Percentiles rank a stretch among this genome's conserved stretches.
These are phyloP conservation scores for Bisporella sp. DNA, from an alignment of 2,329 filamentous ascomycete genomes.

Conservation along the genomic window DNA sequence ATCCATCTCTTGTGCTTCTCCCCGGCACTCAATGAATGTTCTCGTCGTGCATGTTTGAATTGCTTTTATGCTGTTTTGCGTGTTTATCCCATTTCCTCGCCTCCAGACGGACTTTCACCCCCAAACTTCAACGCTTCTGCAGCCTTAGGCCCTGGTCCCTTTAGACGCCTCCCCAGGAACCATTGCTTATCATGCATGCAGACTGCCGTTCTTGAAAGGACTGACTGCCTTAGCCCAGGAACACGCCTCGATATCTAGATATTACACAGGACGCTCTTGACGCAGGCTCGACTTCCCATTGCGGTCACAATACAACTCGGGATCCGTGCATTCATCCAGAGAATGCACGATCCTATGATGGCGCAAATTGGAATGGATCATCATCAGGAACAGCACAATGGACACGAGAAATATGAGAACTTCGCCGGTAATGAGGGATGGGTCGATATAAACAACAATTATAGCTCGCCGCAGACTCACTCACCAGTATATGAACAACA, in stretches of 20 bases:
- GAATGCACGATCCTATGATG: slow-evolving; percentile 31
- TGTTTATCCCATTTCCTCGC: slow-evolving; percentile 18
- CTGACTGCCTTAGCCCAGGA: slow-evolving; percentile 27
- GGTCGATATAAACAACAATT: slow-evolving; percentile 43
- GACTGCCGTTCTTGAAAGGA: slow-evolving; percentile 25
- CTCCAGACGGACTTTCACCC: slow-evolving; percentile 11
- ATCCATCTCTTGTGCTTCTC: slow-evolving; percentile 7
- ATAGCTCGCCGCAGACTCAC: slow-evolving; percentile 50
- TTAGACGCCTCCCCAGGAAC: slow-evolving; percentile 27
- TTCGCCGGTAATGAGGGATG: slow-evolving; percentile 42
- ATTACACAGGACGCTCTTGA: slow-evolving; percentile 7
- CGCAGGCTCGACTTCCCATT: slow-evolving; percentile 14
- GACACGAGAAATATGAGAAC: slow-evolving; percentile 23
- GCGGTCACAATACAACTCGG: slow-evolving; percentile 12
- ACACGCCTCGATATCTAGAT: slow-evolving; percentile 18
- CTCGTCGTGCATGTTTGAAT: slow-evolving; percentile 13
- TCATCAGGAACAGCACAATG: slow-evolving; percentile 2
- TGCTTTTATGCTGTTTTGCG: slow-evolving; percentile 20
- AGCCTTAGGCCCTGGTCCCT: slow-evolving; percentile 22
- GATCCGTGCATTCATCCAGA: slow-evolving; percentile 13
- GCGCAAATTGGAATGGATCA: slow-evolving; percentile 29
- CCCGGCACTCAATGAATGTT: slow-evolving; percentile 3
- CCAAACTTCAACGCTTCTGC: slow-evolving; percentile 20
- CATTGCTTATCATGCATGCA: slow-evolving; percentile 31
- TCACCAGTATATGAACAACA: slow-evolving; percentile 60